These are phyloP conservation scores for Rubus parviflorus DNA, from an alignment of 306 rosid species.

Conservation along the genomic window DNA sequence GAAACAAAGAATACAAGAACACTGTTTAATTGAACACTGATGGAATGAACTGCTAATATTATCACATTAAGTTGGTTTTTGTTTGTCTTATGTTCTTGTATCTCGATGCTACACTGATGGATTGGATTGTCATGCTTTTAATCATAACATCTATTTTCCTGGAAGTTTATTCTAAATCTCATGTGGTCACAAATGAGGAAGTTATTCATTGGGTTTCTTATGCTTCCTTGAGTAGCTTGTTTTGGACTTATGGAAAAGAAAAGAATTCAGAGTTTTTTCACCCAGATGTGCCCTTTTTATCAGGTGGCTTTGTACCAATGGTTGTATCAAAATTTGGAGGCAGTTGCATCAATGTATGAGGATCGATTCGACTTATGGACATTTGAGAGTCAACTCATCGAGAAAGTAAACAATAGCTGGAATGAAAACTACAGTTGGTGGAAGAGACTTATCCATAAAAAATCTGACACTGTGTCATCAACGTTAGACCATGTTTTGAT, in stretches of 20 bases:
- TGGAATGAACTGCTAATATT: not conserved
- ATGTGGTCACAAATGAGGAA: not conserved
- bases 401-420: slow-evolving; percentile 44
- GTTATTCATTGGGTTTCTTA: not conserved
- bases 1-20: not conserved
- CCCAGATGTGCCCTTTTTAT: slow-evolving; percentile 17
- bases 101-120: not conserved
- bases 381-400: slow-evolving; percentile 57
- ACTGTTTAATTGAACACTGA: not conserved
- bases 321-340: slow-evolving; percentile 80
- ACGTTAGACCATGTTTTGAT: slow-evolving; percentile 44
- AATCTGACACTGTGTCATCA: slow-evolving; percentile 33
- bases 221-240: not conserved
- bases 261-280: slow-evolving; percentile 8
- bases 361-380: slow-evolving; percentile 84
- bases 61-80: not conserved
- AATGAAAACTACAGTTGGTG: slow-evolving; percentile 64
- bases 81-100: not conserved
- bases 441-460: slow-evolving; percentile 55
- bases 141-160: not conserved
- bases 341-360: slow-evolving; percentile 89
- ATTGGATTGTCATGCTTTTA: not conserved
- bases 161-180: not conserved
- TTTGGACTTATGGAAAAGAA: not conserved
- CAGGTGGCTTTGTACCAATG: slow-evolving; percentile 93